These are phyloP conservation scores for Claviceps maximensis DNA, from an alignment of 2,329 filamentous ascomycete genomes.

Conservation along the genomic window DNA sequence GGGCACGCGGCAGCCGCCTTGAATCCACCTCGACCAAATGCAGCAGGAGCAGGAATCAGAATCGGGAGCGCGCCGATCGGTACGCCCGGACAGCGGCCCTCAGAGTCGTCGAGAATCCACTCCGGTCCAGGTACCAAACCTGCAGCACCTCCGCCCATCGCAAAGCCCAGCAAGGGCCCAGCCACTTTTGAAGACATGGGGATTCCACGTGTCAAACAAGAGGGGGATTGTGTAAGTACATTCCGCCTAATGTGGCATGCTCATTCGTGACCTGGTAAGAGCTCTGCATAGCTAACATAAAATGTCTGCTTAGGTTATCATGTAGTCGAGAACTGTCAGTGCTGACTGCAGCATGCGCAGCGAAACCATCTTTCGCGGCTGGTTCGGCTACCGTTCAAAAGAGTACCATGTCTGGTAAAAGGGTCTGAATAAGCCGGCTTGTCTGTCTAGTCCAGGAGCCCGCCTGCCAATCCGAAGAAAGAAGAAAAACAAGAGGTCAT, in stretches of 20 bases:
- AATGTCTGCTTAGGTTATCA: not conserved
- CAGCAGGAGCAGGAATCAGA: conserved; percentile 14
- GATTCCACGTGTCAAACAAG: conserved; percentile 68
- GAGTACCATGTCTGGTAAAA: too few species aligned
- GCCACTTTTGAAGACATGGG: conserved; percentile 99
- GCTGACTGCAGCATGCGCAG: too few species aligned
- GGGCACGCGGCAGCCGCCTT: conserved; percentile 9
- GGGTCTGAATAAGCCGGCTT: too few species aligned
- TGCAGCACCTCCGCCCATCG: conserved; percentile 16
- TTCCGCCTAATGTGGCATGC: not conserved
- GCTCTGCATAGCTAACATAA: not conserved
- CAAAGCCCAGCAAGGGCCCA: conserved; percentile 54
- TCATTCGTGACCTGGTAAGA: not conserved
- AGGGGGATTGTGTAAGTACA: conserved; percentile 75
- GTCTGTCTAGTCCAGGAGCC: too few species aligned
- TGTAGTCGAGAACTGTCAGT: not conserved
- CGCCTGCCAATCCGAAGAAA: too few species aligned
- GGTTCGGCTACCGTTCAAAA: too few species aligned
- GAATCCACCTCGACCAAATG: conserved; percentile 11
- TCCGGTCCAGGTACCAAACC: conserved; percentile 17
- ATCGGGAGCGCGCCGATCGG: conserved; percentile 26
- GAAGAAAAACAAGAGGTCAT: too few species aligned
- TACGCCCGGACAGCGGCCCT: conserved; percentile 10
- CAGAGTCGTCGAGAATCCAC: not conserved
- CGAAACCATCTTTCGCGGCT: too few species aligned